Percentiles rank a stretch among this genome's conserved stretches.
phyloP scores from a whole-genome alignment of 1,139 yeast genomes.

The Scheffersomyces insectosa region DNA sequence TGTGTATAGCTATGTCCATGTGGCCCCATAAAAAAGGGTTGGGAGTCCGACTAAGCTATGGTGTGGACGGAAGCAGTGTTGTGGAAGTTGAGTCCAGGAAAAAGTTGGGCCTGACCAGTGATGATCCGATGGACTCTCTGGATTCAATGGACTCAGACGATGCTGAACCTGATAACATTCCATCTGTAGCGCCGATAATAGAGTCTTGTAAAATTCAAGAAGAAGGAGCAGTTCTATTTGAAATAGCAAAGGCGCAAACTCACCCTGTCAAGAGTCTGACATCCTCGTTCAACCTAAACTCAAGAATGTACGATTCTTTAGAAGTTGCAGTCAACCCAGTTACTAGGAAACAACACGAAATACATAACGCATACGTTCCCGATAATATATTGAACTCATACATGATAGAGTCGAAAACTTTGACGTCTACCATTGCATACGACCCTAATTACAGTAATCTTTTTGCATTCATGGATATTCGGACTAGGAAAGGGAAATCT shows the following conservation, averaged over 20 bases:
- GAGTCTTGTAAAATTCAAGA: slow-evolving; percentile 15
- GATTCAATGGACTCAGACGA: no score
- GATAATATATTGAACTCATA: slow-evolving; percentile 23
- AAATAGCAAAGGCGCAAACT: slow-evolving; percentile 15
- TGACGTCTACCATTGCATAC: slow-evolving; percentile 30
- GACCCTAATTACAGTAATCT: slow-evolving; percentile 39
- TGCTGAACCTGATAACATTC: no score
- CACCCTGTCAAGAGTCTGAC: slow-evolving; percentile 10
- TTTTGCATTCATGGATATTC: slow-evolving; percentile 21
- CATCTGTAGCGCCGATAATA: no score
- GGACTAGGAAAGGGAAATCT: slow-evolving; percentile 10
- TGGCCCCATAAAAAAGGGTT: slow-evolving; percentile 24
- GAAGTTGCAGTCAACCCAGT: slow-evolving; percentile 4
- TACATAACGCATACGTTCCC: slow-evolving; percentile 21
- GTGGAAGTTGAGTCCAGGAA: background rate
- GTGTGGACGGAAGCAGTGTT: slow-evolving; percentile 22
- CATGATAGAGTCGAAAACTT: slow-evolving; percentile 22
- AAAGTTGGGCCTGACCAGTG: no score
- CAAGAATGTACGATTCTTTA: slow-evolving; percentile 13
- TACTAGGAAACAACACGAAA: background rate
- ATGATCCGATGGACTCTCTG: no score
- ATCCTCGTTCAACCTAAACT: slow-evolving; percentile 12
- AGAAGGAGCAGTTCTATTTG: slow-evolving; percentile 17
- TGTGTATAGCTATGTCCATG: slow-evolving; percentile 9
- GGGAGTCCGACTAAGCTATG: slow-evolving; percentile 26